Base-by-base conservation (phyloP, 352 stramenopile species). In the Phytophthora litchii region DNA sequence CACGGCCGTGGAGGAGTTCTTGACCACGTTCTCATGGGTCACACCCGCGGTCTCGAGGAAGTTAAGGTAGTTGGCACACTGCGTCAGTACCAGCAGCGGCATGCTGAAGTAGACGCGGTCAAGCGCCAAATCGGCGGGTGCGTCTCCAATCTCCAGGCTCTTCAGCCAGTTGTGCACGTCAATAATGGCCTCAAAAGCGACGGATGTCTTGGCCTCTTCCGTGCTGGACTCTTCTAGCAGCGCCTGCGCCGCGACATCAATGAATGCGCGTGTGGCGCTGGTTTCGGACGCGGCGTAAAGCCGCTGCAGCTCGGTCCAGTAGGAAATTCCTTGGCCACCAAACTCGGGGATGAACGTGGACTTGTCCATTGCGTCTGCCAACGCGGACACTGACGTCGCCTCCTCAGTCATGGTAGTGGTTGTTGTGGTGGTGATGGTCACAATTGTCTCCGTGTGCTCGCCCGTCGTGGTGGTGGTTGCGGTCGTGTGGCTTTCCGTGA, bases 11-110 rank as follows among this genome's bases (percentile, higher is more conserved):
- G 67, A 31, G 9, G 83, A 60, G 47, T 60, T 71, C 37, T 71
- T 63, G 16, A 93, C 23, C 16, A 92, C 51, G 14, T 70, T 77
- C 48, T 91, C 79, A 43, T 95, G 88, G 19, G 48, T 72, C 34
- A 87, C 65, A 10, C 63, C 59, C 0, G 79, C 58, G 3, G 62
- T 63, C 27, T 90, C 62, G 25, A 94, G 69, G 59, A 91, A 88
- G 3, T 74, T 68, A 3, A 92, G 47, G 60, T 94, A 95, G 64
- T 92, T 93, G 52, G 77, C 78, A 12, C 83, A 68, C 54, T 95
- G 85, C 17, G 84, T 88, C 3, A 95, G 65, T 20, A 78, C 68
- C 46, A 94, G 83, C 34, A 96, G 56, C 51, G 88, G 72, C 71
- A 93, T 95, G 59, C 85, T 95, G 47, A 86, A 84, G 53, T 76